Conservation (phyloP, 352 stramenopile species). For the Globisporangium acanthophoron region DNA sequence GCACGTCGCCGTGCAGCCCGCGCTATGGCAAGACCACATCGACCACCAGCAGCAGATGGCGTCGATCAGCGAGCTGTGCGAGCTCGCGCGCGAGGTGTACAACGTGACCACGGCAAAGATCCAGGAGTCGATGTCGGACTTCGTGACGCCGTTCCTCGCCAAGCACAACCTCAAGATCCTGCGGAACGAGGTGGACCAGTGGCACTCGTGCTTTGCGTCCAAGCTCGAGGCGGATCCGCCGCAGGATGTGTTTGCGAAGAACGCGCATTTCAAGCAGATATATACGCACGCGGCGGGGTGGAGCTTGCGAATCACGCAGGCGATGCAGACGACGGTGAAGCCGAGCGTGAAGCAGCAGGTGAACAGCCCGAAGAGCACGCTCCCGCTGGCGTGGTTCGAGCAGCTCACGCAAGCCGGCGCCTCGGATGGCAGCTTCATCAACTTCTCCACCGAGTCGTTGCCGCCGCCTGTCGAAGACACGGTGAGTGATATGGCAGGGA, state of each 20-base stretch:
- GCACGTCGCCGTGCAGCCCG: slow-evolving; percentile 76
- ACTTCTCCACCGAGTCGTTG: slow-evolving; percentile 14
- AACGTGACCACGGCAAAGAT: slow-evolving; percentile 74
- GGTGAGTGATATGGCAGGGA: slow-evolving; percentile 38
- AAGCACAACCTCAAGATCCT: slow-evolving; percentile 73
- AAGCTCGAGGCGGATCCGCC: slow-evolving; percentile 71
- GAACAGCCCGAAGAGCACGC: slow-evolving; percentile 63
- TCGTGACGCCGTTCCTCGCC: slow-evolving; percentile 57
- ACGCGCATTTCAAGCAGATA: slow-evolving; percentile 77
- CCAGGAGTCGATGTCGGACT: slow-evolving; percentile 65
- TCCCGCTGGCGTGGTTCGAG: slow-evolving; percentile 77
- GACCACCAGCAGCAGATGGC: slow-evolving; percentile 58
- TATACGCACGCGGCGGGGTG: slow-evolving; percentile 72
- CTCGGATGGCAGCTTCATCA: slow-evolving; percentile 25
- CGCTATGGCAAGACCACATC: slow-evolving; percentile 78
- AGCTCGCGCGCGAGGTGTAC: slow-evolving; percentile 70
- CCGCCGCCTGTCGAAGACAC: slow-evolving; percentile 42
- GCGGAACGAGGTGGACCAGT: slow-evolving; percentile 78
- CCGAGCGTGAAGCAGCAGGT: slow-evolving; percentile 54
- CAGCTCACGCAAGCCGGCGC: slow-evolving; percentile 52
- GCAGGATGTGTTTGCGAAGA: slow-evolving; percentile 72
- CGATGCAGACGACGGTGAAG: slow-evolving; percentile 77
- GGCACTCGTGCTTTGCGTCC: slow-evolving; percentile 73
- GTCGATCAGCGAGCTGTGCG: slow-evolving; percentile 67
- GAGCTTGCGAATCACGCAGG: slow-evolving; percentile 72